phyloP scores from a whole-genome alignment of 306 rosid species.

The Cucurbita moschata region DNA sequence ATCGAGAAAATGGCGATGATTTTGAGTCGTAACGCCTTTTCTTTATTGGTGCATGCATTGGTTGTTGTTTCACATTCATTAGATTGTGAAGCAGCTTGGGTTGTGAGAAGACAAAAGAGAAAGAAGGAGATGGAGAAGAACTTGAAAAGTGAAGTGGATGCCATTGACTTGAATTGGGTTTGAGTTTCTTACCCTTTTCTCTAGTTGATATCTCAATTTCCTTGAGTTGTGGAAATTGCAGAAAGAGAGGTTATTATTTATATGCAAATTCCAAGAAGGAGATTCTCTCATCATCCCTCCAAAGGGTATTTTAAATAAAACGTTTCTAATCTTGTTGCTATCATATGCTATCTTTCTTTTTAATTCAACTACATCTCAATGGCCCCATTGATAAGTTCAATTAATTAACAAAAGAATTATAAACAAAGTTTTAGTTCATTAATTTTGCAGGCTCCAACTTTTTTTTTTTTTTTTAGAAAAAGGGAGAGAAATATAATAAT shows the following conservation, averaged over 20 bases:
- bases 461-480: too few species aligned
- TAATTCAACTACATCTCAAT: not conserved
- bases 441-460: too few species aligned
- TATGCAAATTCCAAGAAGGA: not conserved
- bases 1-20: constrained; percentile 45
- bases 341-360: not conserved
- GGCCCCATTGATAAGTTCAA: not conserved
- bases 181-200: not conserved
- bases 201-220: not conserved
- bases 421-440: not conserved
- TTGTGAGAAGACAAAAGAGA: constrained; percentile 13
- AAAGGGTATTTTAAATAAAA: constrained; percentile 5
- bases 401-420: not conserved
- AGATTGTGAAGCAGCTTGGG: constrained; percentile 8
- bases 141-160: constrained; percentile 8
- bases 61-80: constrained; percentile 19
- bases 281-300: not conserved
- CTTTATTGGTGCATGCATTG: constrained; percentile 32
- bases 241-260: not conserved
- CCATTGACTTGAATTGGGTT: constrained; percentile 10
- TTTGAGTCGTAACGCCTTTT: constrained; percentile 33
- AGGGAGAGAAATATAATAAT: too few species aligned
- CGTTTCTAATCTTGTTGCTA: not conserved
- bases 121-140: constrained; percentile 9
- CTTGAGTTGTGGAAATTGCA: not conserved